Evolutionary conservation across 805 yeast genomes (phyloP).

Genomic region (Candida silvicultrix): DNA sequence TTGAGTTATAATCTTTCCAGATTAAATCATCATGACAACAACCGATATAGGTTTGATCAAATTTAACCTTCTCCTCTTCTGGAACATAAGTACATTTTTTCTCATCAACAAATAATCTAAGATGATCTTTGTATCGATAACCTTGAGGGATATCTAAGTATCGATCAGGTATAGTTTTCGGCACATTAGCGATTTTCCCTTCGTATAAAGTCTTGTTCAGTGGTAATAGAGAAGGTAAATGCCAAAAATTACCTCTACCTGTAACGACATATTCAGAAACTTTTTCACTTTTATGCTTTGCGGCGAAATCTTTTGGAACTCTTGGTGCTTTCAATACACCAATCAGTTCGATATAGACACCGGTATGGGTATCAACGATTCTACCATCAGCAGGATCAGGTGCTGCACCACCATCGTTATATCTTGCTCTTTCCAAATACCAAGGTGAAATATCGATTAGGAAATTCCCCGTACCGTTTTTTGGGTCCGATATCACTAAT

Average conservation of each 20-base stretch:
- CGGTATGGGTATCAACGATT: constrained; percentile 55
- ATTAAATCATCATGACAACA: constrained; percentile 34
- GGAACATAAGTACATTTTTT: constrained; percentile 34
- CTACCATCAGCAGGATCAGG: constrained; percentile 44
- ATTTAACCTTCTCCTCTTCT: constrained; percentile 30
- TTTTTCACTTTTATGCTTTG: constrained; percentile 6
- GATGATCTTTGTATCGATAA: constrained; percentile 29
- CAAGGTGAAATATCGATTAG: constrained; percentile 43
- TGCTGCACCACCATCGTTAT: constrained; percentile 40
- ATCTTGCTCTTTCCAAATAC: constrained; percentile 40
- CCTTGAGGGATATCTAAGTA: constrained; percentile 24
- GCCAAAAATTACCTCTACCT: constrained; percentile 40
- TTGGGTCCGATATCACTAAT: constrained; percentile 36
- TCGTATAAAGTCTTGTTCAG: constrained; percentile 51
- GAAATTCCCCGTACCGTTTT: constrained; percentile 38
- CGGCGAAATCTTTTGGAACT: constrained; percentile 11
- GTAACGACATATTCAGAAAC: constrained; percentile 25
- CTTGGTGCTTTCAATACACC: constrained; percentile 30
- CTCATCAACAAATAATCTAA: constrained; percentile 31
- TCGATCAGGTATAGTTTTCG: constrained; percentile 34
- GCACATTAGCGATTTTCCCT: constrained; percentile 44
- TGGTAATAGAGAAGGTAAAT: constrained; percentile 43
- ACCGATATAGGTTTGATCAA: constrained; percentile 31
- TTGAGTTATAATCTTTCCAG: constrained; percentile 32
- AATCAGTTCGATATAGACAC: constrained; percentile 52